These are phyloP conservation scores for Cudoniella acicularis DNA, from an alignment of 495 filamentous ascomycete genomes.

Conservation along the genomic window DNA sequence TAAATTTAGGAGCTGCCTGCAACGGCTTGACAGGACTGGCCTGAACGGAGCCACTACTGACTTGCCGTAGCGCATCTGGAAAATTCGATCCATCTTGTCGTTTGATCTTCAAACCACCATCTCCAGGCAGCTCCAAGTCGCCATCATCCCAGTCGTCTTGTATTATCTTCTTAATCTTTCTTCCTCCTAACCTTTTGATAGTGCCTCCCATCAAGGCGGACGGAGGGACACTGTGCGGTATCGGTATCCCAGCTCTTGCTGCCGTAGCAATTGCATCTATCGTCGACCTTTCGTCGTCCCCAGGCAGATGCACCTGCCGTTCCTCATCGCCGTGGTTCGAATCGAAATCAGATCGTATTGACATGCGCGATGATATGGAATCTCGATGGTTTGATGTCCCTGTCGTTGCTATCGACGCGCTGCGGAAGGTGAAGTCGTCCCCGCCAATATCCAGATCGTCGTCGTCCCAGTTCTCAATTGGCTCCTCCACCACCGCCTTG, in stretches of 20 bases:
- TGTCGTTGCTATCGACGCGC: slow-evolving; percentile 55
- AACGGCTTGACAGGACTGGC: slow-evolving; percentile 37
- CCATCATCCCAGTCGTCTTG: slow-evolving; percentile 86
- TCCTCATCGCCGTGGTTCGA: slow-evolving; percentile 77
- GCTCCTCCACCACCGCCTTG: slow-evolving; percentile 52
- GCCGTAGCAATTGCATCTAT: slow-evolving; percentile 83
- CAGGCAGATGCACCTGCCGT: slow-evolving; percentile 73
- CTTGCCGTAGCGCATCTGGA: slow-evolving; percentile 63
- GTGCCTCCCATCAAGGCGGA: slow-evolving; percentile 93
- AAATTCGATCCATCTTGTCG: slow-evolving; percentile 54
- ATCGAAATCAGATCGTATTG: slow-evolving; percentile 76
- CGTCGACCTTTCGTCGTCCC: slow-evolving; percentile 74
- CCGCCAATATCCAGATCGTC: slow-evolving; percentile 75
- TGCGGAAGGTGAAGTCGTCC: slow-evolving; percentile 65
- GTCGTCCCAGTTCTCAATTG: slow-evolving; percentile 86
- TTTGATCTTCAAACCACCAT: slow-evolving; percentile 60
- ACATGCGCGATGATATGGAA: slow-evolving; percentile 72
- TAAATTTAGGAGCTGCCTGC: slow-evolving; percentile 25
- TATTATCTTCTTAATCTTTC: slow-evolving; percentile 70
- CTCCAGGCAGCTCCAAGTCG: slow-evolving; percentile 71
- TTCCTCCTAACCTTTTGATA: slow-evolving; percentile 85
- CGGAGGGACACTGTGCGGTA: slow-evolving; percentile 83
- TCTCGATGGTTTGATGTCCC: slow-evolving; percentile 61
- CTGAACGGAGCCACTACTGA: slow-evolving; percentile 43
- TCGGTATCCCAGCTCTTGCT: slow-evolving; percentile 83